These are phyloP conservation scores for Seminavis robusta DNA, from an alignment of 108 stramenopile species.

Conservation along the genomic window DNA sequence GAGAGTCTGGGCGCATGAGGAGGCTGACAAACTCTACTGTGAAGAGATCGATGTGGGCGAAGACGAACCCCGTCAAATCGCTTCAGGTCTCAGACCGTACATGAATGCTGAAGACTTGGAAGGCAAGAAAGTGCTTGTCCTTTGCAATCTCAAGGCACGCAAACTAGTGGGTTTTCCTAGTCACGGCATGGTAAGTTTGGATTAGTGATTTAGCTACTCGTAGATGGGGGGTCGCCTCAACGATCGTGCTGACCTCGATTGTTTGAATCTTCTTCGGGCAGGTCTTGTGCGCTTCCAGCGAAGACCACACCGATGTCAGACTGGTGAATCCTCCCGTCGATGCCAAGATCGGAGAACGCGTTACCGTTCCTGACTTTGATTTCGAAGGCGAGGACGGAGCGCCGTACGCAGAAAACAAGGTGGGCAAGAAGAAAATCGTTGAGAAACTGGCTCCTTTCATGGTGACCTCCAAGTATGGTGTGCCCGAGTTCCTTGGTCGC, in stretches of 20 bases:
- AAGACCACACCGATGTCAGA: constrained; percentile 86
- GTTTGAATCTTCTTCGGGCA: no score
- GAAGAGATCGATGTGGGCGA: constrained; percentile 99
- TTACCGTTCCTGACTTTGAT: constrained; percentile 76
- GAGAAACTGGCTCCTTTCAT: constrained; percentile 93
- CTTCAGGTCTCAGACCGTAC: constrained; percentile 92
- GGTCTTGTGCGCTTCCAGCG: constrained; percentile 92
- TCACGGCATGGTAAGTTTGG: constrained; percentile 99
- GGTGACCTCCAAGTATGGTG: constrained; percentile 79
- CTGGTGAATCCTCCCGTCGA: constrained; percentile 91
- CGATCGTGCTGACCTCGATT: no score
- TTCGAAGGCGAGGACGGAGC: constrained; percentile 80
- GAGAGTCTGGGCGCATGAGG: constrained; percentile 94
- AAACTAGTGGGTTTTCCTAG: constrained; percentile 93
- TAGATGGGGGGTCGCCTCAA: no score
- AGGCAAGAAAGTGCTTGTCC: constrained; percentile 87
- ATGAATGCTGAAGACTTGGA: constrained; percentile 81
- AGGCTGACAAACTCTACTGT: constrained; percentile 97
- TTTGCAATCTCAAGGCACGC: constrained; percentile 96
- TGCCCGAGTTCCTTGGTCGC: constrained; percentile 78
- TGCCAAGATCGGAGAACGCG: constrained; percentile 90
- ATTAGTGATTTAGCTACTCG: no score
- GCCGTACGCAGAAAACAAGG: constrained; percentile 88
- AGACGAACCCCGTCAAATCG: constrained; percentile 86
- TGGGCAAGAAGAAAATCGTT: constrained; percentile 98